Evolutionary conservation across 176 grass and related monocot species (phyloP), one percentile per base, ranked within the genome.

Genomic region (Phoenix dactylifera): DNA sequence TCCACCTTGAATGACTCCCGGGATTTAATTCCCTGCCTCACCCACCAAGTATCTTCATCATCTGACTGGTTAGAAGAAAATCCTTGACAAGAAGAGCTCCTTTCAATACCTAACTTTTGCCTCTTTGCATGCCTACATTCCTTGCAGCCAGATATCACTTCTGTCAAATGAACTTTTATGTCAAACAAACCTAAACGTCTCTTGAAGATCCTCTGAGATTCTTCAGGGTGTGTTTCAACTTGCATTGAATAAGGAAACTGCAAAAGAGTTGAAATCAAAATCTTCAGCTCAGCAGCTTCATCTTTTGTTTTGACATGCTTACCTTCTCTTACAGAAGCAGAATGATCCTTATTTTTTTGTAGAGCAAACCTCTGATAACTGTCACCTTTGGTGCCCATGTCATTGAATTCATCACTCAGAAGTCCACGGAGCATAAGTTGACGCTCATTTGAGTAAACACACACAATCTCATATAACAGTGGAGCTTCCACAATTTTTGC

Each of bases 21-120:
- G 32, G 87, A 67, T 56, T 93, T 83, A 6, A 76, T 63, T 44
- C 88, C 88, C 78, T 93, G 93, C 74, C 71, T 89, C 57, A 84
- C 61, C 94, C 94, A 98, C 94, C 94, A 98, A 75, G 74, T 88
- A 83, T 93, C 94, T 71, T 98, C 94, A 63, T 92, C 84, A 2
- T 93, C 88, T 59, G 84, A 87, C 57, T 84, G 71, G 77, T 74
- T 76, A 62, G 67, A 87, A 65, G 77, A 76, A 50, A 82, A 59
- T 5, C 60, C 83, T 71, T 90, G 86, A 35, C 82, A 67, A 68
- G 69, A 58, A 74, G 88, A 78, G 66, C 26, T 54, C 1, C 67
- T 54, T 16, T 83, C 85, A 64, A 85, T 88, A 20, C 18, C 26
- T 59, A 83, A 60, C 59, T 89, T 98, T 72, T 89, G 85, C 69